A percentile compares a stretch with the other conserved stretches of the same genome.
phyloP scores from a whole-genome alignment of 2,329 filamentous ascomycete species.

The Endoconidiophora laricicola region DNA sequence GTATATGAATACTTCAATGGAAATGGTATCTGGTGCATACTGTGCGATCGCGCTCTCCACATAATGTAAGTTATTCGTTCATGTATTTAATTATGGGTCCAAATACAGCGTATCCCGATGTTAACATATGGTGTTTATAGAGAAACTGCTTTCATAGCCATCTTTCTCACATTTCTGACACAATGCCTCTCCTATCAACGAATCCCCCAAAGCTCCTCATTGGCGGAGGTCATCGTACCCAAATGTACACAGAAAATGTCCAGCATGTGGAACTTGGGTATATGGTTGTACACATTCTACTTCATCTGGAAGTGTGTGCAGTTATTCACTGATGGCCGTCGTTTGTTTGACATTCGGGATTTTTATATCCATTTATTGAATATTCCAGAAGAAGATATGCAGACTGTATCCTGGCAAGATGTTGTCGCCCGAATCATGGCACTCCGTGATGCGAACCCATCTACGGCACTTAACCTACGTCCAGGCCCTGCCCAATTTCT shows the following conservation, averaged over 20 bases:
- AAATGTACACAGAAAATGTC: slow-evolving; percentile 66
- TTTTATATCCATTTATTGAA: slow-evolving; percentile 73
- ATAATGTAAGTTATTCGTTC: slow-evolving; percentile 41
- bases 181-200: slow-evolving; percentile 73
- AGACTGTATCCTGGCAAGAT: slow-evolving; percentile 88
- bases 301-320: slow-evolving; percentile 69
- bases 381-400: slow-evolving; percentile 70
- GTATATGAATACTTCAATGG: slow-evolving; percentile 78
- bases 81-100: background rate
- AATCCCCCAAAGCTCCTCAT: slow-evolving; percentile 45
- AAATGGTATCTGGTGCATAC: slow-evolving; percentile 71
- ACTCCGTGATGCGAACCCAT: slow-evolving; percentile 70
- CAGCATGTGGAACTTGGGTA: slow-evolving; percentile 54
- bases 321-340: slow-evolving; percentile 54
- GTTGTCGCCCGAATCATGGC: slow-evolving; percentile 74
- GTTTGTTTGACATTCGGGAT: slow-evolving; percentile 61
- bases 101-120: background rate
- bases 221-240: slow-evolving; percentile 41
- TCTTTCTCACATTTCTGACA: slow-evolving; percentile 66
- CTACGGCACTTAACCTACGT: slow-evolving; percentile 46
- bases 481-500: slow-evolving; percentile 39
- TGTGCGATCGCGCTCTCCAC: slow-evolving; percentile 54
- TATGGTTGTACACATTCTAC: slow-evolving; percentile 76
- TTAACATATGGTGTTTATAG: slow-evolving; percentile 22
- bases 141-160: slow-evolving; percentile 66